A percentile compares a stretch with the other conserved stretches of the same genome.
These are phyloP conservation scores for Hypholoma fasciculare DNA, from an alignment of 768 basidiomycete genomes.

Conservation along the genomic window DNA sequence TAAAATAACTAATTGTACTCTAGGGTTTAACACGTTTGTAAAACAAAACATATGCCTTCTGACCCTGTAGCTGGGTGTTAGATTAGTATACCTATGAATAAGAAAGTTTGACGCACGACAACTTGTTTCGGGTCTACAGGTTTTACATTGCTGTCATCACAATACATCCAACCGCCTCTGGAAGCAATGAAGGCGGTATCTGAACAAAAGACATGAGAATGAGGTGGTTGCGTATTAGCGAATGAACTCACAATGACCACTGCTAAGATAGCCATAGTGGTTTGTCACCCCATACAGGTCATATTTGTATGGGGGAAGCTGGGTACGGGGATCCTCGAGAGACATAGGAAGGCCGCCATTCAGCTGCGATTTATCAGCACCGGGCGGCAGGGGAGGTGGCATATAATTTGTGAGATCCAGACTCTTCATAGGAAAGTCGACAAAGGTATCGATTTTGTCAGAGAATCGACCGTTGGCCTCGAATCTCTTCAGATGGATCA, in stretches of 20 bases:
- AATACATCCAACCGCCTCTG: constrained; percentile 87
- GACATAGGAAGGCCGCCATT: constrained; percentile 43
- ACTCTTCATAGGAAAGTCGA: constrained; percentile 79
- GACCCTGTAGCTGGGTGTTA: constrained; percentile 29
- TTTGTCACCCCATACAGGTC: constrained; percentile 96
- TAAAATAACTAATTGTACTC: constrained; percentile 33
- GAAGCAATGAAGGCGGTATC: constrained; percentile 94
- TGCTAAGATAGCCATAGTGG: constrained; percentile 91
- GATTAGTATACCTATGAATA: background rate
- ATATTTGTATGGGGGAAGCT: constrained; percentile 88
- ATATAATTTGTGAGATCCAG: constrained; percentile 78
- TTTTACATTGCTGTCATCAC: constrained; percentile 89
- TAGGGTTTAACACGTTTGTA: constrained; percentile 65
- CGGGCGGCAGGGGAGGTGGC: constrained; percentile 75
- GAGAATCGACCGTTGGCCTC: constrained; percentile 89
- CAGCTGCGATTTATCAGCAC: constrained; percentile 50
- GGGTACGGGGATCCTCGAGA: constrained; percentile 73
- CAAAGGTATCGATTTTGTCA: constrained; percentile 94
- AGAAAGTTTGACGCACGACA: constrained; percentile 53
- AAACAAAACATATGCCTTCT: constrained; percentile 80
- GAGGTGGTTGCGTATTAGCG: background rate
- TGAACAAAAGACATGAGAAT: constrained; percentile 27
- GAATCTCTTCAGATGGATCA: constrained; percentile 93
- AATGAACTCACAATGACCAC: constrained; percentile 85
- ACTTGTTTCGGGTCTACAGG: constrained; percentile 76